phyloP scores from a whole-genome alignment of 257 asterid genomes.

The Primulina eburnea region DNA sequence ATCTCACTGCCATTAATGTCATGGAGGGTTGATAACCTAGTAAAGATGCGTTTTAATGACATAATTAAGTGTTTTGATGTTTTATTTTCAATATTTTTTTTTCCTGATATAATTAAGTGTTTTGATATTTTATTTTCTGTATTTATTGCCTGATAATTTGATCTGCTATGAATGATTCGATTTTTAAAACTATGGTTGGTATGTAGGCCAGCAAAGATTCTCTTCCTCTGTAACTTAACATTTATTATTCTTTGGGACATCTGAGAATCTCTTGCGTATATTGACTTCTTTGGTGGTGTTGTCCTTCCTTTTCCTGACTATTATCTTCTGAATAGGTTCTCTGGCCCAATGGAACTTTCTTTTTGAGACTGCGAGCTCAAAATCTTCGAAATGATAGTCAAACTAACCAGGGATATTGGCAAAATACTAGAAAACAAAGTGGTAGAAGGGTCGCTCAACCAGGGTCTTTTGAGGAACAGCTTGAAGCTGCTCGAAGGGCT shows the following conservation, averaged over 20 bases:
- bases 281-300: conserved; percentile 12
- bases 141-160: not conserved
- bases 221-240: not conserved
- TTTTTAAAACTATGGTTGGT: not conserved
- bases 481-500: conserved; percentile 91
- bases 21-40: not conserved
- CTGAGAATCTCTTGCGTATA: not conserved
- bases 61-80: not conserved
- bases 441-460: conserved; percentile 41
- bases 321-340: conserved; percentile 50
- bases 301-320: conserved; percentile 16
- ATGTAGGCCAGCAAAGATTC: not conserved
- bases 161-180: not conserved
- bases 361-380: conserved; percentile 44
- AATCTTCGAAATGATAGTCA: conserved; percentile 33
- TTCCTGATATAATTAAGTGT: not conserved
- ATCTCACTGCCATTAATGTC: not conserved
- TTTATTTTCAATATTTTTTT: not conserved
- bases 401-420: conserved; percentile 36
- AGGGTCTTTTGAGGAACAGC: conserved; percentile 79
- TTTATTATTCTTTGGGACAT: not conserved
- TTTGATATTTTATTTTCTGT: not conserved
- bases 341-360: conserved; percentile 86
- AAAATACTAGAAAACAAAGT: conserved; percentile 27
- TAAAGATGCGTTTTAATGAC: not conserved